Conservation (phyloP, 2,329 filamentous ascomycete species). For the Phyllosticta capitalensis region DNA sequence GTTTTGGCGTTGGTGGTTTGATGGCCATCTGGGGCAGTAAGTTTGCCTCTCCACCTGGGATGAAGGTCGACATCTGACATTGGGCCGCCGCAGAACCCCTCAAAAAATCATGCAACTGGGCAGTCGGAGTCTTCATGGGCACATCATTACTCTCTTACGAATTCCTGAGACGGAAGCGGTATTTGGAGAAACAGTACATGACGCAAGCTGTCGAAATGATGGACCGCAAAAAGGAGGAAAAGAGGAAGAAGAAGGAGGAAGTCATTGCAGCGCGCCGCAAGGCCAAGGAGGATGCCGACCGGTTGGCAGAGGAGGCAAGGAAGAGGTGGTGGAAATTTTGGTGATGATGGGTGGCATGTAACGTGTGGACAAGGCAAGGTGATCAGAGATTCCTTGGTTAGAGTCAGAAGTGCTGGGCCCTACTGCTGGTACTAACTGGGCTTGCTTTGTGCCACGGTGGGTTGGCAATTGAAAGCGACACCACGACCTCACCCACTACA, state of each 20-base stretch:
- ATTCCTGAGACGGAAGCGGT: constrained; percentile 67
- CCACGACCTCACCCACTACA: too few relatives aligned
- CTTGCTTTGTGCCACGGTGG: too few relatives aligned
- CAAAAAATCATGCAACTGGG: constrained; percentile 70
- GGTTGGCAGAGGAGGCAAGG: constrained; percentile 23
- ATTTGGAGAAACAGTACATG: constrained; percentile 72
- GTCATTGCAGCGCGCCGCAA: constrained; percentile 30
- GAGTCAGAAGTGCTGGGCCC: too few relatives aligned
- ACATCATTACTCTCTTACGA: constrained; percentile 68
- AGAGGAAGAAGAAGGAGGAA: constrained; percentile 36
- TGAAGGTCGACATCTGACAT: constrained; percentile 12
- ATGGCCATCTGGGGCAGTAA: constrained; percentile 67
- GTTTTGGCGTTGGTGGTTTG: constrained; percentile 64
- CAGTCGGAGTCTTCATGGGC: constrained; percentile 65
- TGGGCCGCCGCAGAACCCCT: constrained; percentile 45
- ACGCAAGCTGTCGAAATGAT: constrained; percentile 76
- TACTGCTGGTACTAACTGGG: too few relatives aligned
- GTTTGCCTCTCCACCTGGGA: constrained; percentile 15
- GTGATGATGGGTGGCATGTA: not conserved
- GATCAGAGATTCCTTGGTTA: too few relatives aligned
- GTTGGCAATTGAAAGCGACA: too few relatives aligned
- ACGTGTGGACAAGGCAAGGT: not conserved
- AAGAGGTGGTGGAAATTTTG: constrained; percentile 19
- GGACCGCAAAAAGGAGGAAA: constrained; percentile 53
- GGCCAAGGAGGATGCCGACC: constrained; percentile 34